phyloP scores from a whole-genome alignment of 2,329 filamentous ascomycete species.

The Aspergillus arachidicola region DNA sequence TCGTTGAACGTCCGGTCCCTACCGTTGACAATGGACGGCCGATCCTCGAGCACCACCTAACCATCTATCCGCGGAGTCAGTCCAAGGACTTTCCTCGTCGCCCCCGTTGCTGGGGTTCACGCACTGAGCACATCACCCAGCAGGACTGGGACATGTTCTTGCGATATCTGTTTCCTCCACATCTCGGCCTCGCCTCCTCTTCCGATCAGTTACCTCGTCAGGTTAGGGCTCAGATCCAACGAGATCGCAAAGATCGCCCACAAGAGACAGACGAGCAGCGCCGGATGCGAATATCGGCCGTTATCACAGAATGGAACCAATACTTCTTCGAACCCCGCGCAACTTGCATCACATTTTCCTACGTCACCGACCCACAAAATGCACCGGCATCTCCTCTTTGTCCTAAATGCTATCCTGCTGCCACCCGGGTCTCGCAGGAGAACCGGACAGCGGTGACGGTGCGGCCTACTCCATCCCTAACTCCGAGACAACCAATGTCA shows the following conservation, averaged over 20 bases:
- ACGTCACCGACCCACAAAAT: constrained; percentile 36
- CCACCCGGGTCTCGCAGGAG: constrained; percentile 34
- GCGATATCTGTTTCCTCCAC: constrained; percentile 44
- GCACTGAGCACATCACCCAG: constrained; percentile 37
- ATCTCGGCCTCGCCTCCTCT: constrained; percentile 40
- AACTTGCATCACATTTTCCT: constrained; percentile 36
- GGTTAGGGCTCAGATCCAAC: constrained; percentile 42
- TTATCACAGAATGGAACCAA: constrained; percentile 48
- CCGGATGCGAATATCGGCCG: constrained; percentile 39
- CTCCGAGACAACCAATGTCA: constrained; percentile 9
- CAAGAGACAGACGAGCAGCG: constrained; percentile 47
- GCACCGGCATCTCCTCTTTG: constrained; percentile 42
- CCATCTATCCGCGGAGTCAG: constrained; percentile 45
- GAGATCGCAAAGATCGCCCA: constrained; percentile 45
- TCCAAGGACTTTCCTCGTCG: constrained; percentile 45
- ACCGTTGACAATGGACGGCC: constrained; percentile 26
- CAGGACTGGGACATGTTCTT: constrained; percentile 49
- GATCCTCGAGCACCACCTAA: constrained; percentile 39
- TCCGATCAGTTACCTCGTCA: constrained; percentile 41
- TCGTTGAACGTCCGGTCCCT: constrained; percentile 38
- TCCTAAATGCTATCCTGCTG: constrained; percentile 43
- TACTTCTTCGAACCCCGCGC: constrained; percentile 44
- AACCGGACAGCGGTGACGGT: constrained; percentile 14
- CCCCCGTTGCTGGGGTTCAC: constrained; percentile 43
- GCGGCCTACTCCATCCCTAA: constrained; percentile 8